Evolutionary conservation across 306 rosid species (phyloP), one percentile per base, ranked within the genome.

Genomic region (Benincasa hispida): DNA sequence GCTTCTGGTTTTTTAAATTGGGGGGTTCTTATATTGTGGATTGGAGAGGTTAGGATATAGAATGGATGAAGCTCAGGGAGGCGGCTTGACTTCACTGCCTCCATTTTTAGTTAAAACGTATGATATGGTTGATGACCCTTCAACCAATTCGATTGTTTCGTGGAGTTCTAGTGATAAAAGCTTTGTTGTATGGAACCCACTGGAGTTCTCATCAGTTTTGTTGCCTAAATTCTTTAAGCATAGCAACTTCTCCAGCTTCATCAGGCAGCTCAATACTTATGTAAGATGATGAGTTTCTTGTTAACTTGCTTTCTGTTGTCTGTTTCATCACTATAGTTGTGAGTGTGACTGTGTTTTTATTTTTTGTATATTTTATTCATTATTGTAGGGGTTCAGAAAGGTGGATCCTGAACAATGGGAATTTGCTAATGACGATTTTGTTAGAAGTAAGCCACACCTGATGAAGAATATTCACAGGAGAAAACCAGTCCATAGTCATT

Each of bases 401-500:
- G 56, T 82, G 79, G 96, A 88, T 82, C 95, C 93, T 5, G 92
- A 89, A 56, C 93, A 86, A 79, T 94, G 97, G 98, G 97, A 90
- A 76, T 94, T 89, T 68, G 86, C 93, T 1, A 94, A 94, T 75
- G 93, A 90, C 12, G 90, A 88, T 82, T 91, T 94, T 79, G 58
- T 94, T 10, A 87, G 90, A 87, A 93, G 92, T 54, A 83, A 87
- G 72, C 93, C 89, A n/a, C 86, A 87, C 54, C 91, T 84, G 21
- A 21, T 94, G 83, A 94, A 87, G 86, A 94, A 87, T 45, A 94
- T 94, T 65, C 89, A 83, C 66, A 89, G 97, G 80, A 83, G 95
- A 72, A 90, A 87, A 86, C 90, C 95, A 2, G 91, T 94, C n/a
- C 95, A 90, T 80, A 91, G 98, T 74, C 98, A 90, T 88, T 91